Percentiles rank a stretch among this genome's conserved stretches.
Evolutionary conservation across 371 early-diverging fungal species (phyloP).

Genomic region (Mortierella sp.): DNA sequence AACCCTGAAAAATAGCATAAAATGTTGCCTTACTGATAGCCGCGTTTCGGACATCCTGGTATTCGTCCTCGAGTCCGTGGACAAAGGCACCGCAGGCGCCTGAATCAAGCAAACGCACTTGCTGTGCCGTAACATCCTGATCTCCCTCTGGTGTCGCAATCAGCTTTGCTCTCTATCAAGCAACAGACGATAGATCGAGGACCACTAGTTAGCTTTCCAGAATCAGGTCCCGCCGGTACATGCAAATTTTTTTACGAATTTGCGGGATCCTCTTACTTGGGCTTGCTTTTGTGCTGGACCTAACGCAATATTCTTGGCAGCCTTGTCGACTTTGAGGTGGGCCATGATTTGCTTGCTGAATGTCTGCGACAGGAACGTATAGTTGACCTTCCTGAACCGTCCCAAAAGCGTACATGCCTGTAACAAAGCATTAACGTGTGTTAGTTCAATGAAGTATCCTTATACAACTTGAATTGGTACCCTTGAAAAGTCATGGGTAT

Average conservation of each 20-base stretch:
- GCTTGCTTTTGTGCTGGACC: slow-evolving; percentile 58
- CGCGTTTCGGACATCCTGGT: slow-evolving; percentile 86
- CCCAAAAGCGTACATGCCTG: slow-evolving; percentile 78
- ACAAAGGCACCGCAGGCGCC: slow-evolving; percentile 93
- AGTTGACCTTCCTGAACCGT: slow-evolving; percentile 72
- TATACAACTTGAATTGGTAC: not conserved
- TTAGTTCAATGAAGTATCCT: not conserved
- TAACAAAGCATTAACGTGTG: not conserved
- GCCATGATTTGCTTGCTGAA: slow-evolving; percentile 87
- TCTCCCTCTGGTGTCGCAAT: slow-evolving; percentile 78
- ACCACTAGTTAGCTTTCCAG: too few relatives aligned
- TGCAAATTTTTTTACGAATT: not conserved
- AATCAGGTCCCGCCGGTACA: not conserved
- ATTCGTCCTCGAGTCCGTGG: slow-evolving; percentile 94
- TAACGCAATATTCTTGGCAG: slow-evolving; percentile 49
- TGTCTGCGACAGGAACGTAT: slow-evolving; percentile 73
- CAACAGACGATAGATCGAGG: not conserved
- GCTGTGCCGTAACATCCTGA: slow-evolving; percentile 74
- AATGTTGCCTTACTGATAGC: slow-evolving; percentile 75
- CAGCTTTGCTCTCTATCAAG: slow-evolving; percentile 46
- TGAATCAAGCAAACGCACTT: slow-evolving; percentile 75
- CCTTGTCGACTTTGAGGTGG: slow-evolving; percentile 52
- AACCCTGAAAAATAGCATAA: too few relatives aligned
- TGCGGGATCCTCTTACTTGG: slow-evolving; percentile 23
- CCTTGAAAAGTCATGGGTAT: not conserved